Evolutionary conservation across 2,329 filamentous ascomycete species (phyloP), one percentile per base, ranked within the genome.

Genomic region (Fusarium tricinctum): DNA sequence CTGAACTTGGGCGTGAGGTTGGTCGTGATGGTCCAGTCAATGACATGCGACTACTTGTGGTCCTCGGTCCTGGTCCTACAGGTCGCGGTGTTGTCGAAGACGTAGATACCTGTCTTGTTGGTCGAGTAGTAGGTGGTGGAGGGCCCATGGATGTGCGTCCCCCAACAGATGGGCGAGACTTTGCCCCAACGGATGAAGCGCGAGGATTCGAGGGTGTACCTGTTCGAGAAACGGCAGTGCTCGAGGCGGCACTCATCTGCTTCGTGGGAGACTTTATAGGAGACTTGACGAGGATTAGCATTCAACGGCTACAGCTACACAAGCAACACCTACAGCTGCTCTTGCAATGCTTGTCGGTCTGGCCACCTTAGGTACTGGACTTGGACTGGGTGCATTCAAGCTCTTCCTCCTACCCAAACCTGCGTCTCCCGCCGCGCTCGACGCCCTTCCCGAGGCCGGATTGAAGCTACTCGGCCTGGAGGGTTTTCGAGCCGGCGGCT

Each of bases 181-280:
- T 90, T 32, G 78, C 71, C 66, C 79, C 74, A 68, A 83, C 73
- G 44, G 83, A 81, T 2, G 82, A 75, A 30, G 80, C 80, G 55
- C 83, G 80, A 52, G 83, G 78, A 71, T 86, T 88, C 40, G 89
- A 86, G 2, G 91, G 89, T 4, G 89, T 92, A 39, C 81, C 86
- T 14, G 89, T 92, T 71, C 90, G 83, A 40, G 91, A 90, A 2
- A 84, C 86, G 3, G 84, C 81, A 7, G 84, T 78, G 70, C 86
- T 89, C 2, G 89, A 86, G 3, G 88, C 83, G 38, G 78, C 83
- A 61, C 78, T 78, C 45, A 92, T 78, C 72, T 92, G 91, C 75
- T 96, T 96, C 5, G 91, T 92, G 3, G 92, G 92, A 2, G 92
- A 94, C 74, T 92, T 94, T 1, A 88, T 90, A 3, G 92, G 92